Evolutionary conservation across 352 stramenopile genomes (phyloP).

Genomic region (Peronospora destructor): DNA sequence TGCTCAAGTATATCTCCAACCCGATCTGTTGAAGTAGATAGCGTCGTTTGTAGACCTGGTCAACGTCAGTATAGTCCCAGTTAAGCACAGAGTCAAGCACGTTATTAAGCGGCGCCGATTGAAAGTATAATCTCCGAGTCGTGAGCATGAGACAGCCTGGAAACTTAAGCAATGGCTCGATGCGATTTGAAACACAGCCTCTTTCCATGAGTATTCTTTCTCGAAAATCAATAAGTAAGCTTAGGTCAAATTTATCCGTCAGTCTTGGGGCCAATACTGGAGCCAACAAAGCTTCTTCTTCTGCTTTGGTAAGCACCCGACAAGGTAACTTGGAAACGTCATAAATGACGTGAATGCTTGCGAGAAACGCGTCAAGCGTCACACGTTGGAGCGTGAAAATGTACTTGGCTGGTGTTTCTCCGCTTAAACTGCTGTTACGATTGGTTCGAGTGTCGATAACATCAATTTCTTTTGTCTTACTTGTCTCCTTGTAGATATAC

Average conservation of each 20-base stretch:
- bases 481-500: conserved; percentile 39
- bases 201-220: conserved; percentile 53
- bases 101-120: conserved; percentile 89
- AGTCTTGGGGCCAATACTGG: conserved; percentile 54
- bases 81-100: conserved; percentile 81
- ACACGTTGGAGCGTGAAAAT: conserved; percentile 78
- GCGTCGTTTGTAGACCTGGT: conserved; percentile 80
- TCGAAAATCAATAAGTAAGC: conserved; percentile 78
- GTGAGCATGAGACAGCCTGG: conserved; percentile 84
- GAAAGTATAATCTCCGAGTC: conserved; percentile 82
- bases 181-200: conserved; percentile 53
- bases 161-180: conserved; percentile 82
- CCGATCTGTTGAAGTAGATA: conserved; percentile 84
- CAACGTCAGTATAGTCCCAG: conserved; percentile 72
- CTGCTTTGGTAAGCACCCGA: conserved; percentile 43
- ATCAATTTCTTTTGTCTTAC: not conserved
- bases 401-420: conserved; percentile 34
- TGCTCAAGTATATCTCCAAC: conserved; percentile 78
- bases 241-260: conserved; percentile 67
- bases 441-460: conserved; percentile 7
- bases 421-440: conserved; percentile 4
- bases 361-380: conserved; percentile 52
- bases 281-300: conserved; percentile 59
- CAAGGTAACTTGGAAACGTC: conserved; percentile 47
- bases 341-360: conserved; percentile 51